phyloP scores from a whole-genome alignment of 2,329 filamentous ascomycete genomes.

The Ophiostoma piceae region DNA sequence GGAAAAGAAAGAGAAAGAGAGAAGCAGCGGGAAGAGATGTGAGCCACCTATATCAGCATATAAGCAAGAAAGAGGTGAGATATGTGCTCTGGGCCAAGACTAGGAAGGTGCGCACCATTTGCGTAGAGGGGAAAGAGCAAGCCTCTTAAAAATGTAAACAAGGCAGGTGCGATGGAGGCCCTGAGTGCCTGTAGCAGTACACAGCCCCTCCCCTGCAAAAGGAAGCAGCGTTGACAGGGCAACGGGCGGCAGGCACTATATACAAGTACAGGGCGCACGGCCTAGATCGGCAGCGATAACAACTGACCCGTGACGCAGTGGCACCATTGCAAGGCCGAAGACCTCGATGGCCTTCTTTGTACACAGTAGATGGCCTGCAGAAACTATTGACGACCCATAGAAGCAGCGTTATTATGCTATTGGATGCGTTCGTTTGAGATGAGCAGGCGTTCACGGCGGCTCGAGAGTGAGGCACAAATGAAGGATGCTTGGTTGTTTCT shows the following conservation, averaged over 20 bases:
- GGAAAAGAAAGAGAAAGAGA: slow-evolving; percentile 9
- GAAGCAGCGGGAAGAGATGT: background rate
- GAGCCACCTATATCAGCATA: slow-evolving; percentile 3
- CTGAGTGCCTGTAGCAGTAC: background rate
- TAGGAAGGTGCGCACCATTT: background rate
- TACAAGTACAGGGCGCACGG: slow-evolving; percentile 22
- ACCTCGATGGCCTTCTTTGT: too few species aligned
- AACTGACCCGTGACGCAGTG: slow-evolving; percentile 14
- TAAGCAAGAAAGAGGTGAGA: background rate
- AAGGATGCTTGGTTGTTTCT: slow-evolving; percentile 6
- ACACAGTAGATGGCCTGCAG: background rate
- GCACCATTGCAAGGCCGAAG: slow-evolving; percentile 8
- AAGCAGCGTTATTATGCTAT: background rate
- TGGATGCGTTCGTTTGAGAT: background rate
- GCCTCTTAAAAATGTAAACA: slow-evolving; percentile 28
- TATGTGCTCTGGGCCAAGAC: slow-evolving; percentile 1
- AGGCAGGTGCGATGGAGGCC: slow-evolving; percentile 25
- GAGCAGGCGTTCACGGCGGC: background rate
- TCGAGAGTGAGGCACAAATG: background rate
- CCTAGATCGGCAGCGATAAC: slow-evolving; percentile 14
- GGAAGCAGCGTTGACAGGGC: slow-evolving; percentile 21
- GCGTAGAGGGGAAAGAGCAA: slow-evolving; percentile 16
- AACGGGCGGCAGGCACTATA: slow-evolving; percentile 24
- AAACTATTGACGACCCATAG: background rate
- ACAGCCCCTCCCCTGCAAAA: slow-evolving; percentile 20